Conservation (phyloP, 2,329 filamentous ascomycete species). For the Trichoderma atrobrunneum region DNA sequence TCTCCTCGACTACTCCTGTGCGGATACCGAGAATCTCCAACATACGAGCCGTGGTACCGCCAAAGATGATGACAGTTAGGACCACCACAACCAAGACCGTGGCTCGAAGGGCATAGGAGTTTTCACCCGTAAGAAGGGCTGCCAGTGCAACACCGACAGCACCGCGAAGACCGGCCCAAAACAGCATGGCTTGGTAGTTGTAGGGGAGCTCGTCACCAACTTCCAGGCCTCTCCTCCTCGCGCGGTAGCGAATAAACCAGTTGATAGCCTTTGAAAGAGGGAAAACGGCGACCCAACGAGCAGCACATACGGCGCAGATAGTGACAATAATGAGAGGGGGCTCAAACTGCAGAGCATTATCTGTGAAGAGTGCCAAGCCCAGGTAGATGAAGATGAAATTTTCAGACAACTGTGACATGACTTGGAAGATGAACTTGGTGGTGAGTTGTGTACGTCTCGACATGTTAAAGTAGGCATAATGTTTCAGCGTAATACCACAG, state of each 20-base stretch:
- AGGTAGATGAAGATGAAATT: conserved; percentile 99
- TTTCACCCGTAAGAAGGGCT: conserved; percentile 78
- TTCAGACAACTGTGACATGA: conserved; percentile 90
- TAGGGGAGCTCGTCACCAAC: conserved; percentile 85
- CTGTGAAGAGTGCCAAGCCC: conserved; percentile 90
- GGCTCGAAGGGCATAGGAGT: conserved; percentile 78
- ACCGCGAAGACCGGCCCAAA: conserved; percentile 94
- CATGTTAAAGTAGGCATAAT: conserved; percentile 99
- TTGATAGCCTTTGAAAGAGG: conserved; percentile 88
- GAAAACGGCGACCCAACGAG: conserved; percentile 92
- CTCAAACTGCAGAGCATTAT: conserved; percentile 83
- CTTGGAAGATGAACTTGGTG: conserved; percentile 95
- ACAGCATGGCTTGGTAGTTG: conserved; percentile 99
- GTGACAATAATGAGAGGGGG: conserved; percentile 94
- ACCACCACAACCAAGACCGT: conserved; percentile 98
- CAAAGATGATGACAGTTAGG: conserved; percentile 97
- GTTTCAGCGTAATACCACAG: conserved; percentile 96
- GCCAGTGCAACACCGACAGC: conserved; percentile 94
- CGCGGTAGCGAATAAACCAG: conserved; percentile 84
- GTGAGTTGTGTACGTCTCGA: conserved; percentile 94
- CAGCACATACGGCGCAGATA: conserved; percentile 84
- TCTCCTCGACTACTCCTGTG: conserved; percentile 93
- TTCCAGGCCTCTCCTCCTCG: conserved; percentile 69
- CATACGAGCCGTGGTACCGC: conserved; percentile 95
- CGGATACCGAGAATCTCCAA: conserved; percentile 95